phyloP scores from a whole-genome alignment of 2,329 filamentous ascomycete species.

The Alternaria triticimaculans region DNA sequence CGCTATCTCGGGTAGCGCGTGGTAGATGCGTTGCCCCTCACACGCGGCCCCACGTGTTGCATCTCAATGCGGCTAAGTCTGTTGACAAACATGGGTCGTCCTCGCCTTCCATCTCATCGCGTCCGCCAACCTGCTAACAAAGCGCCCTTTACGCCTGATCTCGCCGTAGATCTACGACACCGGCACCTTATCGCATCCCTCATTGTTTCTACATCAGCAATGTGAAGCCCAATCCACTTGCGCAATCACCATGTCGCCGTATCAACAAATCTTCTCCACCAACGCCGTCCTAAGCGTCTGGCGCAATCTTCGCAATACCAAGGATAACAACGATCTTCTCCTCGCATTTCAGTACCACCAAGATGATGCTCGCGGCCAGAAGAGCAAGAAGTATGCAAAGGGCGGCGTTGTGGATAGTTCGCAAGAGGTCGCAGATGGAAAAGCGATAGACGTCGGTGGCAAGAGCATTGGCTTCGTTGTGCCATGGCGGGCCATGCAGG shows the following conservation, averaged over 20 bases:
- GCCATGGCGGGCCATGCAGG: slow-evolving; percentile 46
- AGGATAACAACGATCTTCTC: slow-evolving; percentile 41
- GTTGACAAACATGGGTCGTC: slow-evolving; percentile 13
- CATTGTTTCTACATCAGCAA: slow-evolving; percentile 7
- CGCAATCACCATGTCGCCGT: slow-evolving; percentile 34
- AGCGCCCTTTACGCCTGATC: slow-evolving; percentile 2
- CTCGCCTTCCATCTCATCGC: neutral
- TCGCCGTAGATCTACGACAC: neutral
- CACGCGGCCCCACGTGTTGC: slow-evolving; percentile 19
- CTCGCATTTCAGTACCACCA: slow-evolving; percentile 44
- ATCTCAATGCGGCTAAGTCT: slow-evolving; percentile 10
- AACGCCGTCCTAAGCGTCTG: slow-evolving; percentile 45
- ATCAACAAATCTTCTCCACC: slow-evolving; percentile 44
- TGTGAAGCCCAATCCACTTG: slow-evolving; percentile 14
- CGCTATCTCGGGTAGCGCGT: neutral
- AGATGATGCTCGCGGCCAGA: slow-evolving; percentile 30
- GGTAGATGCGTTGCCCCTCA: slow-evolving; percentile 16
- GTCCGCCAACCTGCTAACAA: slow-evolving; percentile 9
- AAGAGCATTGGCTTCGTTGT: slow-evolving; percentile 47
- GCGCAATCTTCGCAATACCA: slow-evolving; percentile 40
- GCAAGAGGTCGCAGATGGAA: slow-evolving; percentile 28
- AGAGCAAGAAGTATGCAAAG: slow-evolving; percentile 27
- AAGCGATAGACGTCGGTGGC: slow-evolving; percentile 25
- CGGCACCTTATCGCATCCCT: neutral
- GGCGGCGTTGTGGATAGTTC: slow-evolving; percentile 18